Conservation (phyloP, 2,329 filamentous ascomycete genomes). For the Penicillium palitans region DNA sequence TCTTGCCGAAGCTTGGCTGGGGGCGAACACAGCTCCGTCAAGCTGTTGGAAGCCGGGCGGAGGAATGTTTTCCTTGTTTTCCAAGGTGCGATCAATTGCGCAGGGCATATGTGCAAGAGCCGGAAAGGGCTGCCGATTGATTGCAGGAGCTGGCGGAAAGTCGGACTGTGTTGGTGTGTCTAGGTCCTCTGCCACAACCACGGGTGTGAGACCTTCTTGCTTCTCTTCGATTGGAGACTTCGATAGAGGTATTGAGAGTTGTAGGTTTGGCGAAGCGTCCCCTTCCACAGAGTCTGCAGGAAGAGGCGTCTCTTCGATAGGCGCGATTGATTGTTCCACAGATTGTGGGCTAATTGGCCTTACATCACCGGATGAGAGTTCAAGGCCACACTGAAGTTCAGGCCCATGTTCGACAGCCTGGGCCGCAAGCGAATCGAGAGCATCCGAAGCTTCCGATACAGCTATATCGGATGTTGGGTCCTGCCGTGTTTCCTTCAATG, state of each 20-base stretch:
- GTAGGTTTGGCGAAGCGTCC: background rate
- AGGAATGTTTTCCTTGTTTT: conserved; percentile 26
- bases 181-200: conserved; percentile 12
- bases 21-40: background rate
- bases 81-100: conserved; percentile 4
- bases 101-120: conserved; percentile 5
- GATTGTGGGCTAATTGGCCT: background rate
- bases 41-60: conserved; percentile 11
- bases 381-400: background rate
- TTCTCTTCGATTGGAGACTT: background rate
- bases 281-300: background rate
- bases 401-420: background rate
- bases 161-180: conserved; percentile 17
- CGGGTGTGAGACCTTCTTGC: background rate
- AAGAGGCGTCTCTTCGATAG: background rate
- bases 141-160: conserved; percentile 5
- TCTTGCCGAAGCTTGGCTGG: conserved; percentile 1
- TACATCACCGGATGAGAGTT: background rate
- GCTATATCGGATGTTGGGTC: background rate
- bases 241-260: background rate
- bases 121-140: conserved; percentile 4
- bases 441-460: background rate
- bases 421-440: background rate
- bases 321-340: background rate
- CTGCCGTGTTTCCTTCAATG: background rate